Evolutionary conservation across 2,329 filamentous ascomycete species (phyloP).

Genomic region (Curvularia lunata): DNA sequence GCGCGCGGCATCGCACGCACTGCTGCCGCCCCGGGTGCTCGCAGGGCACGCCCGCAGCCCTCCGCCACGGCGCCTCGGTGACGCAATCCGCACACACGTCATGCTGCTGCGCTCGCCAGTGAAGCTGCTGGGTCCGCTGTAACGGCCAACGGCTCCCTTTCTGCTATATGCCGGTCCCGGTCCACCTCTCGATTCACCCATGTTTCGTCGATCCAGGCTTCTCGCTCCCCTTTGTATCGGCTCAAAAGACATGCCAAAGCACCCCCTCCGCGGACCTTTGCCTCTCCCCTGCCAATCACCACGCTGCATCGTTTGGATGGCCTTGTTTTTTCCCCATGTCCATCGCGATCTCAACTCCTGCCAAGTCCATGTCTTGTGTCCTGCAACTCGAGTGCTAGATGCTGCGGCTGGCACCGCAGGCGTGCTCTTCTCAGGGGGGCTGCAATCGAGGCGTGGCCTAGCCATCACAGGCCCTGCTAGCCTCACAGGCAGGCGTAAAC

Average conservation of each 20-base stretch:
- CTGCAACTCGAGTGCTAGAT: neutral
- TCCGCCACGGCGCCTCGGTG: neutral
- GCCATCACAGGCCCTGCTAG: neutral
- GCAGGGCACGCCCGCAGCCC: too few species aligned
- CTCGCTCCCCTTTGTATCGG: conserved; percentile 11
- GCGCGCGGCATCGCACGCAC: neutral
- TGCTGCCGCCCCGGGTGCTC: neutral
- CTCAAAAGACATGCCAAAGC: conserved; percentile 2
- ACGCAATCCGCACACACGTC: neutral
- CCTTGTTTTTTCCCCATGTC: conserved; percentile 12
- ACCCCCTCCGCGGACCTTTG: conserved; percentile 3
- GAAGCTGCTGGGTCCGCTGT: conserved; percentile 8
- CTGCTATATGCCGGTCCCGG: conserved; percentile 22
- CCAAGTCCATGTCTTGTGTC: neutral
- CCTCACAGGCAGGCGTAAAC: neutral
- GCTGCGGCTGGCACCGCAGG: neutral
- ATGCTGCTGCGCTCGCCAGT: neutral
- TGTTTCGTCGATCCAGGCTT: conserved; percentile 22
- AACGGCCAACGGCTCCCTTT: conserved; percentile 14
- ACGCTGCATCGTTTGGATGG: neutral
- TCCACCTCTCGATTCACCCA: conserved; percentile 20
- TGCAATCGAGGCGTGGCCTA: neutral
- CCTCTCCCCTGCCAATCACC: conserved; percentile 8
- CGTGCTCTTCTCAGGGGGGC: neutral
- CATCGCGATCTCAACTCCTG: conserved; percentile 9